Percentiles rank a stretch among this genome's conserved stretches.
Evolutionary conservation across 306 rosid genomes (phyloP).

Genomic region (Glycyrrhiza uralensis): DNA sequence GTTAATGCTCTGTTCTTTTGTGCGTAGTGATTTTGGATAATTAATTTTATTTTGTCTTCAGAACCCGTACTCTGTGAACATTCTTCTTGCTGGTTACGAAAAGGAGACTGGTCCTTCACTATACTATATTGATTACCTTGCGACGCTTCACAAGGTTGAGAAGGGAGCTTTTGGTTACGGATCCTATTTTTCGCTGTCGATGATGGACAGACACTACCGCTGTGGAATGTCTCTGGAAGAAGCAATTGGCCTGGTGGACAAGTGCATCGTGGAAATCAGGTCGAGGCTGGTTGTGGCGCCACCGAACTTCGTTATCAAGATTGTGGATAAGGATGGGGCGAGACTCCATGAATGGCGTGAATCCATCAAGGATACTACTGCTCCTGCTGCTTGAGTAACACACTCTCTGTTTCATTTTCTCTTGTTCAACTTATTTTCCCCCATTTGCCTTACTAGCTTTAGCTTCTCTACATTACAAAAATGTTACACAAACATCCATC

Average conservation of each 20-base stretch:
- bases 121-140: slow-evolving; percentile 87
- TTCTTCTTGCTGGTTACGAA: slow-evolving; percentile 90
- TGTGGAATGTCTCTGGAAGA: slow-evolving; percentile 80
- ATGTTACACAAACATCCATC: too few relatives aligned
- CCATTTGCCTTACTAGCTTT: too few relatives aligned
- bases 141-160: slow-evolving; percentile 96
- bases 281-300: slow-evolving; percentile 85
- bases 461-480: too few relatives aligned
- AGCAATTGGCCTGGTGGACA: slow-evolving; percentile 75
- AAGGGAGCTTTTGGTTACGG: slow-evolving; percentile 98
- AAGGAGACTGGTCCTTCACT: slow-evolving; percentile 83
- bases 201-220: slow-evolving; percentile 93
- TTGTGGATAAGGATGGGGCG: slow-evolving; percentile 91
- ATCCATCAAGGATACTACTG: slow-evolving; percentile 51
- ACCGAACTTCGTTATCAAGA: slow-evolving; percentile 88
- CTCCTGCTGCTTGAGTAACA: slow-evolving; percentile 53
- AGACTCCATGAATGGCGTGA: slow-evolving; percentile 84
- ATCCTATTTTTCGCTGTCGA: slow-evolving; percentile 77
- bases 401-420: too few relatives aligned
- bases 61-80: slow-evolving; percentile 88
- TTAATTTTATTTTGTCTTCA: slow-evolving; percentile 35
- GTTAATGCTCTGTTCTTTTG: too few relatives aligned
- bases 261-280: slow-evolving; percentile 73
- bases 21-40: background rate
- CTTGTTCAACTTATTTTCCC: too few relatives aligned